Percentiles rank a stretch among this genome's conserved stretches.
Evolutionary conservation across 208 protist genomes (phyloP).

Genomic region (Leishmania tarentolae): DNA sequence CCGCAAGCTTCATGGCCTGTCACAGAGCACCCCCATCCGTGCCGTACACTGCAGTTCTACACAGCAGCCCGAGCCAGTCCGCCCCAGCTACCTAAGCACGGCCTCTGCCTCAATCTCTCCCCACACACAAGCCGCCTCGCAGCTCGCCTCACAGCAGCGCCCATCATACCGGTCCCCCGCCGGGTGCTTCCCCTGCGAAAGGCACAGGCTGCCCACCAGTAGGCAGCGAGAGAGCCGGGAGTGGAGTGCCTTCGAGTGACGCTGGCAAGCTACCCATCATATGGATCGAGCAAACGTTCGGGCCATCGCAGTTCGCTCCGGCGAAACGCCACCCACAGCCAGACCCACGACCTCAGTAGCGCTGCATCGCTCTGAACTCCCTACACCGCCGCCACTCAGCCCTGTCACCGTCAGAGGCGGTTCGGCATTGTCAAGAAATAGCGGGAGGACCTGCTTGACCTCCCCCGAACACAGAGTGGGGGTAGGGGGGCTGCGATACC

Average conservation of each 20-base stretch:
- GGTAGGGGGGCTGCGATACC: too few relatives aligned
- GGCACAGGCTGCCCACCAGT: neutral
- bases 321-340: neutral
- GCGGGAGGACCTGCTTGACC: neutral
- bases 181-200: neutral
- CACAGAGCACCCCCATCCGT: too few relatives aligned
- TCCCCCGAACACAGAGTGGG: neutral
- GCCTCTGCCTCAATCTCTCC: neutral
- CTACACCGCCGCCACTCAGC: neutral
- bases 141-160: neutral
- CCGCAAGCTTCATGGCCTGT: neutral
- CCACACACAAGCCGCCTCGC: too few relatives aligned
- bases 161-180: neutral
- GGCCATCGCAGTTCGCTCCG: neutral
- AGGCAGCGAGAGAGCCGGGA: neutral
- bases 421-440: neutral
- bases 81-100: neutral
- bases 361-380: neutral
- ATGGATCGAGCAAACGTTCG: neutral
- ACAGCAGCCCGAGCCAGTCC: neutral
- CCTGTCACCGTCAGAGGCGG: neutral
- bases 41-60: neutral
- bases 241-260: neutral
- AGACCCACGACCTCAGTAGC: neutral
- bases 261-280: neutral